phyloP scores from a whole-genome alignment of 805 yeast genomes.

The Candida parachauliodes region DNA sequence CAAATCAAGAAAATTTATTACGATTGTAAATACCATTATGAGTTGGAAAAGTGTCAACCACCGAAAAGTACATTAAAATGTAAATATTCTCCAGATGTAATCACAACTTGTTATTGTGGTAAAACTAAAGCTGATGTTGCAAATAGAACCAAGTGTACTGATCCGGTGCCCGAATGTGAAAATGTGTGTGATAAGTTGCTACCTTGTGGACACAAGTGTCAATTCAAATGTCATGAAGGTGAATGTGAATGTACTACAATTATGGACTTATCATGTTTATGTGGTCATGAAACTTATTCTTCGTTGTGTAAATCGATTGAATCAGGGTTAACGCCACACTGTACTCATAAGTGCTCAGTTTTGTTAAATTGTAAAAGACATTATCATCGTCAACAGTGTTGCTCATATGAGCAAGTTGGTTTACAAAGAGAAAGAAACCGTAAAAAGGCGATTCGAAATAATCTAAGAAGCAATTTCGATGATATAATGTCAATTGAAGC shows the following conservation, averaged over 20 bases:
- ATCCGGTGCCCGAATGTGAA: slow-evolving; percentile 76
- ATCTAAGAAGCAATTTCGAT: slow-evolving; percentile 32
- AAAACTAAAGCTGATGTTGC: slow-evolving; percentile 46
- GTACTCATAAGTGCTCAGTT: slow-evolving; percentile 71
- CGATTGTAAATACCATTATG: slow-evolving; percentile 64
- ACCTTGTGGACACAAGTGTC: slow-evolving; percentile 72
- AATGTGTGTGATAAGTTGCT: slow-evolving; percentile 58
- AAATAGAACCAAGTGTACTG: slow-evolving; percentile 60
- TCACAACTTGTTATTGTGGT: slow-evolving; percentile 81
- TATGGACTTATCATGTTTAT: slow-evolving; percentile 55
- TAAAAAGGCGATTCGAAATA: slow-evolving; percentile 48
- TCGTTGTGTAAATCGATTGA: slow-evolving; percentile 64
- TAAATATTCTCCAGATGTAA: slow-evolving; percentile 55
- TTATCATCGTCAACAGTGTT: slow-evolving; percentile 65
- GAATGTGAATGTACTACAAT: slow-evolving; percentile 62
- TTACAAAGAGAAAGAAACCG: slow-evolving; percentile 50
- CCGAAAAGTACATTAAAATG: slow-evolving; percentile 40
- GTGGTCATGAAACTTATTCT: slow-evolving; percentile 53
- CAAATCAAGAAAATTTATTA: slow-evolving; percentile 44
- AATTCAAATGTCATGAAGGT: slow-evolving; percentile 72
- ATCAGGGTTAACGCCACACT: slow-evolving; percentile 51
- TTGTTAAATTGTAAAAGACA: slow-evolving; percentile 78
- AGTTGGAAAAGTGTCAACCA: slow-evolving; percentile 52
- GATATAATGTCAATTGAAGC: slow-evolving; percentile 65
- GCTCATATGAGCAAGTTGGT: slow-evolving; percentile 64